Evolutionary conservation across 352 stramenopile genomes (phyloP).

Genomic region (Phytophthora macrochlamydospora): DNA sequence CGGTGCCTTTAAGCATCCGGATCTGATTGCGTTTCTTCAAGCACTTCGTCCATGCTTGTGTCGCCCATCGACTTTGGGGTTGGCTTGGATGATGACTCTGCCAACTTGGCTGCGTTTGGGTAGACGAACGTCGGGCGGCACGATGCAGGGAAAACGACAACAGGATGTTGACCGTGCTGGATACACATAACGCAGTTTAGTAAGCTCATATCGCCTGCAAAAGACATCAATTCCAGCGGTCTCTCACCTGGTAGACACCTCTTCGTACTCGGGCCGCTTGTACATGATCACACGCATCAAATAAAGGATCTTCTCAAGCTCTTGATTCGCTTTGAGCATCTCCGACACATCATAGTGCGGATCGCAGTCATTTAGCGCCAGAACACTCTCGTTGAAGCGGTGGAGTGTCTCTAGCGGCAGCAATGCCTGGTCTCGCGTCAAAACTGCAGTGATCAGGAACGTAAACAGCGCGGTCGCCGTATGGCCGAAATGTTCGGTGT

Average conservation of each 20-base stretch:
- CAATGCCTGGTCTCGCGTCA: conserved; percentile 8
- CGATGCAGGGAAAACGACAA: not conserved
- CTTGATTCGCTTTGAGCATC: conserved; percentile 17
- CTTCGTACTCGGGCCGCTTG: conserved; percentile 15
- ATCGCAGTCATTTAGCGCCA: conserved; percentile 4
- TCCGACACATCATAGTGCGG: conserved; percentile 5
- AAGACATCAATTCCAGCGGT: conserved; percentile 2
- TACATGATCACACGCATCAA: conserved; percentile 21
- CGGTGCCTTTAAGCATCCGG: not conserved
- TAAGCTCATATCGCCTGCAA: not conserved
- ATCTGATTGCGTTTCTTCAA: not conserved
- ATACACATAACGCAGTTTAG: not conserved
- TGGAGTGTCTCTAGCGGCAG: conserved; percentile 4
- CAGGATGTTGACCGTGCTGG: not conserved
- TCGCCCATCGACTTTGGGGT: not conserved
- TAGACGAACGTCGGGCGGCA: not conserved
- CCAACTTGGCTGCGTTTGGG: not conserved
- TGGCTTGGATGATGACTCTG: not conserved
- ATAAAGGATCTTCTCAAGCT: conserved; percentile 21
- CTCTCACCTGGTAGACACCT: conserved; percentile 11
- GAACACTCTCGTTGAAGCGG: conserved; percentile 14
- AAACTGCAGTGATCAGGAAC: conserved; percentile 7
- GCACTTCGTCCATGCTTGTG: not conserved
- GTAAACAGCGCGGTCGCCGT: not conserved
- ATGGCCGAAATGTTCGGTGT: not conserved